Base-by-base conservation (phyloP, 2,329 filamentous ascomycete genomes). In the Fusarium nygamai region DNA sequence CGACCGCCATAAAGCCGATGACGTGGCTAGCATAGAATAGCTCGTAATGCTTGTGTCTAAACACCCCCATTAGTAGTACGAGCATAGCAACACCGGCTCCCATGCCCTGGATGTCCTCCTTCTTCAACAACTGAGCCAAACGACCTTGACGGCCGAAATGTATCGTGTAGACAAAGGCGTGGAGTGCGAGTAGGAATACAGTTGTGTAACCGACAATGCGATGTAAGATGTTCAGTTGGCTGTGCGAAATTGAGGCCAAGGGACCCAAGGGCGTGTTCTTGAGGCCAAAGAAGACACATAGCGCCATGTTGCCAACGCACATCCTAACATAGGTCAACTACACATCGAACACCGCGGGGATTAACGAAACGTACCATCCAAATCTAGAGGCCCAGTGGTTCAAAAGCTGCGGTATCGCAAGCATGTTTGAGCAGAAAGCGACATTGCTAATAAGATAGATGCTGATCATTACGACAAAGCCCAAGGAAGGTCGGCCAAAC, bases 231-330 rank as follows among this genome's bases (percentile, higher is more conserved):
- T 88, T 87, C 14, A 88, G 81, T 33, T 84, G 80, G 56, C 86
- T 85, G 65, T 88, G 85, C 6, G 86, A 57, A 17, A 53, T 22
- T 0, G 48, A 24, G 4, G 61, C 54, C 1, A 73, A 12, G 6
- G 20, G 27, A 85, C 82, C 83, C 11, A 88, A 74, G 0, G 86
- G 86, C 0, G 86, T 88, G 63, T 88, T 88, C 63, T 86, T 84
- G 17, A 89, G 79, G 33, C 87, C 86, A 6, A 87, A 83, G 27
- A 85, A 82, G 10, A 87, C 78, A 16, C 81, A 81, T 39, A 87
- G 72, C 4, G 64, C 64, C 63, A 78, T 78, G 61, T 88, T 88
- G 38, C 77, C 81, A 19, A 84, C 76, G 2, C 83, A 79, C 77
- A 88, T 81, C 87, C 87, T 88, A 34, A 11, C 3, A 16, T 22